Evolutionary conservation across 2,329 filamentous ascomycete genomes (phyloP).

Genomic region (Xylaria sp.): DNA sequence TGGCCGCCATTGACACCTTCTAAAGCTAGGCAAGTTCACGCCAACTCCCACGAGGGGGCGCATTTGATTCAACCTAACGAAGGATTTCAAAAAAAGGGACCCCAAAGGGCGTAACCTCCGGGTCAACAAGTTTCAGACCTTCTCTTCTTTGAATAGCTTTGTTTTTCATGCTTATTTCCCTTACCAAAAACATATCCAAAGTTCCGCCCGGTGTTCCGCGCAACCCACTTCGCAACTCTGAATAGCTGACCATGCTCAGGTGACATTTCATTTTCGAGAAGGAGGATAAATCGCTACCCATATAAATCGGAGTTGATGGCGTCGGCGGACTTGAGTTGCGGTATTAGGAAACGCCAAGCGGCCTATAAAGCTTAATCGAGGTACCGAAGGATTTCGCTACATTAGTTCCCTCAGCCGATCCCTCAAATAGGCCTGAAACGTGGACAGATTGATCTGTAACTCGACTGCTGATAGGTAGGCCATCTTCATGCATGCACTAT

Average conservation of each 20-base stretch:
- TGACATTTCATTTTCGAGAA: constrained; percentile 1
- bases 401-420: constrained; percentile 12
- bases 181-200: neutral
- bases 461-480: constrained; percentile 11
- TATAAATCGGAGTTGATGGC: neutral
- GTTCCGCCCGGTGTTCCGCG: constrained; percentile 8
- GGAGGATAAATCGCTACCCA: neutral
- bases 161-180: neutral
- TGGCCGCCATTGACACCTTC: constrained; percentile 25
- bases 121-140: constrained; percentile 17
- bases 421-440: constrained; percentile 21
- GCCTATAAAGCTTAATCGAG: constrained; percentile 25
- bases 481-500: neutral
- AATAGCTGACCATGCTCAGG: constrained; percentile 1
- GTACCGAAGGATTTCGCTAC: constrained; percentile 9
- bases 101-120: neutral
- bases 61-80: neutral
- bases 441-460: constrained; percentile 7
- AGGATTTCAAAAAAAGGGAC: neutral
- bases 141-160: constrained; percentile 31
- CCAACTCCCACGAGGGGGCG: constrained; percentile 13
- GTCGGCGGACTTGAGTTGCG: constrained; percentile 16
- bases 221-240: neutral
- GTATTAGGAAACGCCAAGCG: constrained; percentile 24
- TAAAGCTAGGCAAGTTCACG: constrained; percentile 5